These are phyloP conservation scores for Trichoderma endophyticum DNA, from an alignment of 2,329 filamentous ascomycete genomes.

Conservation along the genomic window DNA sequence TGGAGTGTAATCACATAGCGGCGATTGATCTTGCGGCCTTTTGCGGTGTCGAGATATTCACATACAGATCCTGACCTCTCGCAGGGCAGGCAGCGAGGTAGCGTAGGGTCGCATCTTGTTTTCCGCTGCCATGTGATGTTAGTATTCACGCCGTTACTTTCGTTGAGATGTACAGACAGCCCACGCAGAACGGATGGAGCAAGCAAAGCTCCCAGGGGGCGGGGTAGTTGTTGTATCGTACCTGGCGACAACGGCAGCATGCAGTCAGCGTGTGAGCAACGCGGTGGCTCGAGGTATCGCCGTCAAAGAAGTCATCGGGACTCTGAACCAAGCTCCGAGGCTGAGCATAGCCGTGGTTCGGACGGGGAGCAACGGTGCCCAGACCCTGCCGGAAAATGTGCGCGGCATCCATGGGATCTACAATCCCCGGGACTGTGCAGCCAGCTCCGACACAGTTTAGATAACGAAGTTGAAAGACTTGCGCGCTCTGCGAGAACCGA, in stretches of 20 bases:
- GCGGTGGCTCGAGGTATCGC: conserved; percentile 53
- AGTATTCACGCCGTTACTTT: not conserved
- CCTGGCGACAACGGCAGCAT: conserved; percentile 76
- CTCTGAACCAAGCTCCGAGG: conserved; percentile 30
- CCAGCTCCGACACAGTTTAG: not conserved
- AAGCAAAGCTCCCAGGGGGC: not conserved
- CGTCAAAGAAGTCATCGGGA: conserved; percentile 45
- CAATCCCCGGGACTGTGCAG: conserved; percentile 15
- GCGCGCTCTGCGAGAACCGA: not conserved
- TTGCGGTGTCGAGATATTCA: conserved; percentile 91
- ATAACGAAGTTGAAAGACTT: not conserved
- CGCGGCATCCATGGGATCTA: conserved; percentile 54
- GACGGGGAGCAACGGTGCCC: conserved; percentile 41
- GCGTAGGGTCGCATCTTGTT: conserved; percentile 88
- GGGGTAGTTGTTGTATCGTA: conserved; percentile 38
- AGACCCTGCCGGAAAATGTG: conserved; percentile 60
- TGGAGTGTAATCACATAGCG: conserved; percentile 91
- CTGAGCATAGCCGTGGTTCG: conserved; percentile 30
- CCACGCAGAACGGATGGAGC: not conserved
- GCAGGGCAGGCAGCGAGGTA: conserved; percentile 89
- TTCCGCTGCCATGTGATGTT: conserved; percentile 63
- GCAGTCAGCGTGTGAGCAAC: conserved; percentile 78
- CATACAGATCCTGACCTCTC: conserved; percentile 87
- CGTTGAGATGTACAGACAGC: not conserved
- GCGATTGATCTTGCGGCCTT: conserved; percentile 80